Base-by-base conservation (phyloP, 148 eudicot genomes). In the Rhododendron simsii region DNA sequence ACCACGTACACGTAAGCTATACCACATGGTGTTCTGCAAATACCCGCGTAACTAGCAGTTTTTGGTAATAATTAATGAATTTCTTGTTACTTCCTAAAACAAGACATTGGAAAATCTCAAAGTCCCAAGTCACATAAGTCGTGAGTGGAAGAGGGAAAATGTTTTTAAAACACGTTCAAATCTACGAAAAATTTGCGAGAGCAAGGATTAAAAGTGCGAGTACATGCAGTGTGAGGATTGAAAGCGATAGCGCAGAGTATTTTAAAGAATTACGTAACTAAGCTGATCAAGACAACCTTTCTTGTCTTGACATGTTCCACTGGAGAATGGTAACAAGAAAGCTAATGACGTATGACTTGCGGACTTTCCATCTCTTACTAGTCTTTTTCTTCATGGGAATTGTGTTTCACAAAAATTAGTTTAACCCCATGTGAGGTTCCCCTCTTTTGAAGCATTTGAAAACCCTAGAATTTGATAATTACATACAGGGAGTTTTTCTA, bases 381-480 rank as follows among this genome's bases (percentile, higher is more conserved):
- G 8, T 12, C 44, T 51, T 41, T 1, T 11, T 18, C 16, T 48
- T 50, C 37, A 41, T 53, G 83, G 83, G 69, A 55, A 35, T 81
- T 81, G 47, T 57, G 69, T 20, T 55, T 57, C 69, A 35, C 48
- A 20, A 55, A 81, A 81, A 81, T 81, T 33, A 2, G 30, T 55
- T 55, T 57, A 18, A 20, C 26, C 47, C 47, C 15, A 26, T 81
- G 63, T 81, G 83, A 57, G 69, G 47, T 57, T 81, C 21, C 83
- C 63, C 8, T 33, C 47, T 39, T 16, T 85, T 79, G 28, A 79
- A 78, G 81, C 82, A 28, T 77, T 85, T 78, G 47, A 78, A 57
- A 71, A 12, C 81, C 82, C 61, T 5, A 85, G 23, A 37, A 37
- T 13, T 57, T 37, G 53, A 45, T 41, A 41, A 41, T 47, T 76